These are phyloP conservation scores for Yarrowia alimentaria DNA, from an alignment of 805 yeast species.

Conservation along the genomic window DNA sequence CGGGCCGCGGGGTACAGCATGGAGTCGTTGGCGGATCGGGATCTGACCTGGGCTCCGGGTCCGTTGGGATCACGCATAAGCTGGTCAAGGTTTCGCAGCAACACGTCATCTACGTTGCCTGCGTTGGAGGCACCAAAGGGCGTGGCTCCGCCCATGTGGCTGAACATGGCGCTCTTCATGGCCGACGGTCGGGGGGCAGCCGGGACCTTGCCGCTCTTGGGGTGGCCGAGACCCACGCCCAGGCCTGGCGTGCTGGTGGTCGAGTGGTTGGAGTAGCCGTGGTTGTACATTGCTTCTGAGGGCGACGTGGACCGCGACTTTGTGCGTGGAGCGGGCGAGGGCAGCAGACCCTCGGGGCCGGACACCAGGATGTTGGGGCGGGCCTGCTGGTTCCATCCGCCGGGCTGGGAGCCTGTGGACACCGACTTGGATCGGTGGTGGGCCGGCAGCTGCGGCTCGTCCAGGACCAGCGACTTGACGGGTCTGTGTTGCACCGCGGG, in stretches of 20 bases:
- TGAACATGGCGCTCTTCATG: conserved; percentile 8
- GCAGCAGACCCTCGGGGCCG: conserved; percentile 13
- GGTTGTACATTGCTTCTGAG: conserved; percentile 1
- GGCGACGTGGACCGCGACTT: conserved; percentile 15
- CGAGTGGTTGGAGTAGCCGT: conserved; percentile 18
- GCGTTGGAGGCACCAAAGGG: conserved; percentile 17
- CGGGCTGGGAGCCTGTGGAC: conserved; percentile 2
- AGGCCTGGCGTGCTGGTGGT: conserved; percentile 17
- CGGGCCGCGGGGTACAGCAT: conserved; percentile 10
- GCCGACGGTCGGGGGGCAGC: neutral
- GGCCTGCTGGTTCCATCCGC: conserved; percentile 19
- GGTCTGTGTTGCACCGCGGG: conserved; percentile 20
- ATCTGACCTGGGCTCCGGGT: conserved; percentile 20
- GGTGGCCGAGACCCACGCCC: conserved; percentile 19
- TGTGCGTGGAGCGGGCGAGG: too few species aligned
- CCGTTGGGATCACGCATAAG: conserved; percentile 21
- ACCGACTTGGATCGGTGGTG: conserved; percentile 23
- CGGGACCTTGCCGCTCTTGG: conserved; percentile 8
- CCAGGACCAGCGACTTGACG: conserved; percentile 26
- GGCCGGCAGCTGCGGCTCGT: conserved; percentile 8
- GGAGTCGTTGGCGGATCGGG: conserved; percentile 18
- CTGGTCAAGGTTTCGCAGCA: conserved; percentile 21
- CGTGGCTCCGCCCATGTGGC: conserved; percentile 17
- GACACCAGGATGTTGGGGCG: conserved; percentile 18
- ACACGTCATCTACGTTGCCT: conserved; percentile 15